Base-by-base conservation (phyloP, 2,329 filamentous ascomycete genomes). In the Alternaria infectoria region DNA sequence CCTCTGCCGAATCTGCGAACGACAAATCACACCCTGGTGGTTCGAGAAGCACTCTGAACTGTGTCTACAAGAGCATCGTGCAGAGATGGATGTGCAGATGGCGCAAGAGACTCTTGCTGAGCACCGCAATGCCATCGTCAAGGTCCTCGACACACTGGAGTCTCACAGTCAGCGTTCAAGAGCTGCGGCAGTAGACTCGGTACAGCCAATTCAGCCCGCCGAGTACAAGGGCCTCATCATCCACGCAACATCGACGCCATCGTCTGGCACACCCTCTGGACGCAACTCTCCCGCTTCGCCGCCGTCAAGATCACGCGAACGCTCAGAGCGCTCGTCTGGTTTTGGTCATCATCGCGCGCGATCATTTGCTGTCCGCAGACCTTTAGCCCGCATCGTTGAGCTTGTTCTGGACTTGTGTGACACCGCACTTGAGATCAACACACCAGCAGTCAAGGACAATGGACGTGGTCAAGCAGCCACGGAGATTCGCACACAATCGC, bases 21-120 rank as follows among this genome's bases (percentile, higher is more conserved):
- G 96, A 57, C 93, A 97, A 66, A 98, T 99, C 64, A 93, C 93
- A 5, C 93, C 95, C 0, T 99, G 96, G 96, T 99, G 96, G 96
- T 99, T 99, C 72, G 96, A 99, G 81, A 99, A 98, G 80, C 96
- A 99, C 78, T 97, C 95, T 2, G 96, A 99, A 74, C 84, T 98
- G 19, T 99, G 96, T 76, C 85, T 97, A 59, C 94, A 98, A 77
- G 96, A 99, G 78, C 96, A 99, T 77, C 90, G 92, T 55, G 95
- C 96, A 0, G 96, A 99, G 78, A 96, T 97, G 92, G 95, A 98
- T 72, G 93, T 99, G 5, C 95, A 99, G 77, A 91, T 98, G 85
- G 89, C 94, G 6, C 96, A 99, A 75, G 96, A 99, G 76, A 93
- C 89, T 66, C 84, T 99, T 52, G 91, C 90, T 7, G 96, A 99